Conservation (phyloP, 2,329 filamentous ascomycete species). For the Fusarium pilosicola region DNA sequence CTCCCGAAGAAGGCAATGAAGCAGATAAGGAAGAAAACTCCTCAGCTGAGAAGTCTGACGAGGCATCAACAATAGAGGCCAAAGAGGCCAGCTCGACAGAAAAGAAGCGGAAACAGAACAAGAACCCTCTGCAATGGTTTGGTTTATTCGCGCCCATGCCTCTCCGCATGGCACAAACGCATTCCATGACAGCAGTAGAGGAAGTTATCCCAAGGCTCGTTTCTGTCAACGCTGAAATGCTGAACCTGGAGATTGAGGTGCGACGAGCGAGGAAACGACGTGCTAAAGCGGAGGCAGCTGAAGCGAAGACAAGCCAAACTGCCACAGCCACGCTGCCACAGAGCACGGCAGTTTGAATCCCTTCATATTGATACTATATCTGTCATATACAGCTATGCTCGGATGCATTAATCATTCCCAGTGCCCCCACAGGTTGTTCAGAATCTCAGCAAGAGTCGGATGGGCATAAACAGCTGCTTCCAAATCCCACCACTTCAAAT, state of each 20-base stretch:
- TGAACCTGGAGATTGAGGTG: constrained; percentile 74
- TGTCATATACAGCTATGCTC: not conserved
- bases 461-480: constrained; percentile 61
- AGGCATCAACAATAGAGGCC: constrained; percentile 8
- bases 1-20: constrained; percentile 7
- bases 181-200: constrained; percentile 66
- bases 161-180: constrained; percentile 67
- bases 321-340: constrained; percentile 2
- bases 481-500: constrained; percentile 56
- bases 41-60: not conserved
- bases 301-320: constrained; percentile 41
- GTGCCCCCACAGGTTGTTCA: constrained; percentile 62
- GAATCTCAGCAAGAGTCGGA: constrained; percentile 60
- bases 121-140: constrained; percentile 66
- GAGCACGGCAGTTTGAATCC: constrained; percentile 20
- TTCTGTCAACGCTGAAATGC: constrained; percentile 69
- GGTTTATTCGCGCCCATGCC: constrained; percentile 63
- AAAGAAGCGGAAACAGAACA: constrained; percentile 33
- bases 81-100: constrained; percentile 15
- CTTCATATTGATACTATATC: constrained; percentile 4
- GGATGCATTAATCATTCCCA: constrained; percentile 45
- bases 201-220: constrained; percentile 66
- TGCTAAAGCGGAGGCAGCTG: constrained; percentile 56
- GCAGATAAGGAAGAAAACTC: not conserved
- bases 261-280: constrained; percentile 67